Percentiles rank a stretch among this genome's conserved stretches.
Conservation (phyloP, 495 filamentous ascomycete genomes). For the Xylaria cubensis region DNA sequence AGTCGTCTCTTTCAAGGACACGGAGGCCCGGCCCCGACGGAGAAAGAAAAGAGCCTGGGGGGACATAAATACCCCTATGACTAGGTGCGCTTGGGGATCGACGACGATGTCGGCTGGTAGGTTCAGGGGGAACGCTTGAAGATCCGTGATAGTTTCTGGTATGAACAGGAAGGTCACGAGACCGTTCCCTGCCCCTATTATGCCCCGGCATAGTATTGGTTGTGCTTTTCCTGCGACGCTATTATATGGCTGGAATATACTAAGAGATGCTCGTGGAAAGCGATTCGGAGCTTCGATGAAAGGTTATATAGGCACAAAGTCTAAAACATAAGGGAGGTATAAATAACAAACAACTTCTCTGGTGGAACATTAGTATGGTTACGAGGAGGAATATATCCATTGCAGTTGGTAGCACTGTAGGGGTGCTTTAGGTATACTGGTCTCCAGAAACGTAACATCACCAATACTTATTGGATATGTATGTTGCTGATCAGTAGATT, state of each 20-base stretch:
- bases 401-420: neutral
- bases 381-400: neutral
- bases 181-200: neutral
- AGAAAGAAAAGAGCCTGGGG: neutral
- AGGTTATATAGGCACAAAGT: neutral
- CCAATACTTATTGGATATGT: neutral
- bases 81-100: neutral
- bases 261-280: neutral
- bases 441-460: neutral
- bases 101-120: too few species aligned
- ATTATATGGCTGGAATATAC: neutral
- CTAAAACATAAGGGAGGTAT: neutral
- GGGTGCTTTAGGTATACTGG: neutral
- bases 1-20: too few species aligned
- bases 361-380: neutral
- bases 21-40: neutral
- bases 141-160: neutral
- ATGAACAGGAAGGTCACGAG: neutral
- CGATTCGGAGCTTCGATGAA: neutral
- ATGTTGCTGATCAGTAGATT: neutral
- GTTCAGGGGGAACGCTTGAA: neutral
- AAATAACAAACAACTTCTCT: neutral
- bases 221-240: neutral
- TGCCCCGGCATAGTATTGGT: neutral
- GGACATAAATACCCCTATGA: neutral